Conservation (phyloP, 1,284 basidiomycete species). For the Ceratobasidium sp. region DNA sequence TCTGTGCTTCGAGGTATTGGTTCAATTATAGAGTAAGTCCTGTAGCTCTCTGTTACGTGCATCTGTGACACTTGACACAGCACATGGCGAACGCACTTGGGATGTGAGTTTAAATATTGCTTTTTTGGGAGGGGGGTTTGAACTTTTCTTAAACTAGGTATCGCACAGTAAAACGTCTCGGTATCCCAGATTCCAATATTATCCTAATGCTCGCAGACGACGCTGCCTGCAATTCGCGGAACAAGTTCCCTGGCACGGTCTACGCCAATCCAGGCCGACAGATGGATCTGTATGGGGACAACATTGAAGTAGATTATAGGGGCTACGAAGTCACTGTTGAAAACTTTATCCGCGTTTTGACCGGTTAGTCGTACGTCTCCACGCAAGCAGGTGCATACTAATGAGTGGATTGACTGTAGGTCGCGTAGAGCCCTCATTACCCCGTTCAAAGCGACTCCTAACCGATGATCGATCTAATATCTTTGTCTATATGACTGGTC, state of each 20-base stretch:
- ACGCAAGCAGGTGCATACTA: background rate
- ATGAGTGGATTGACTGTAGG: constrained; percentile 59
- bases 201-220: constrained; percentile 99
- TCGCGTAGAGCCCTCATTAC: constrained; percentile 80
- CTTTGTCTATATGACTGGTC: constrained; percentile 98
- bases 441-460: constrained; percentile 91
- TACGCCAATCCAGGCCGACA: constrained; percentile 84
- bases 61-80: constrained; percentile 59
- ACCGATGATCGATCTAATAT: constrained; percentile 94
- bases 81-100: constrained; percentile 98
- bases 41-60: background rate
- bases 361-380: constrained; percentile 65
- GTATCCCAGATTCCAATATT: constrained; percentile 98
- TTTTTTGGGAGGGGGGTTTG: background rate
- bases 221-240: constrained; percentile 92
- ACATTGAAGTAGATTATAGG: constrained; percentile 97
- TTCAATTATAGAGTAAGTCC: constrained; percentile 94
- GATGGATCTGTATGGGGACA: constrained; percentile 94
- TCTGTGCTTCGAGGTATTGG: constrained; percentile 95
- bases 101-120: constrained; percentile 70
- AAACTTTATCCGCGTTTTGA: constrained; percentile 91
- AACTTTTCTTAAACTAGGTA: constrained; percentile 70
- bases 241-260: constrained; percentile 92
- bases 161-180: constrained; percentile 96
- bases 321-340: constrained; percentile 99